Base-by-base conservation (phyloP, 2,329 filamentous ascomycete species). In the Colletotrichum tabaci region DNA sequence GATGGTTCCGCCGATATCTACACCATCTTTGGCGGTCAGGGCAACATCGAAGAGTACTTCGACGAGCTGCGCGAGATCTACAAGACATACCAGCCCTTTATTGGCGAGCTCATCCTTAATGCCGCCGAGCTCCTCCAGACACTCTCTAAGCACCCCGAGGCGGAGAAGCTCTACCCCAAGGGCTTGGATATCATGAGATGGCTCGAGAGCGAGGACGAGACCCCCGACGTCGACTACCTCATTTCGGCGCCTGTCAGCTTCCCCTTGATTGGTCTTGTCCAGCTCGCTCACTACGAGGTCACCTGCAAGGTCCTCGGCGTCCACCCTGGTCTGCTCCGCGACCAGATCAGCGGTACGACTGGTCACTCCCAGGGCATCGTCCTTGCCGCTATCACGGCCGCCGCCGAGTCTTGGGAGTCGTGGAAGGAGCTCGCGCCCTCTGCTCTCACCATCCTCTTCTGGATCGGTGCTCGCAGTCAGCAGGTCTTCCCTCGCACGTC, bases 1-100 rank as follows among this genome's bases (percentile, higher is more conserved):
- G 95, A 98, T 74, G 92, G 90, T 73, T 91, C 92, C 67, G 95
- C 95, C 66, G 92, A 90, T 77, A 90, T 99, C 72, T 99, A 98
- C 86, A 95, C 92, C 75, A 95, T 99, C 73, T 98, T 98, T 76
- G 96, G 96, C 72, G 96, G 96, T 8, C 96, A 99, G 82, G 96
- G 96, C 77, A 99, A 99, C 83, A 98, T 99, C 74, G 96, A 99
- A 84, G 97, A 99, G 84, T 99, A 99, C 84, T 99, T 99, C 79
- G 96, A 99, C 76, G 96, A 99, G 86, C 89, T 99, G 74, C 92
- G 96, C 67, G 93, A 97, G 81, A 90, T 98, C 70, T 96, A 96
- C 86, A 91, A 88, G 77, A 98, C 95, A 71, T 99, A 99, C 84
- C 92, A 94, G 15, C 93, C 93, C 38, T 97, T 99, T 76, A 91